Evolutionary conservation across 306 rosid genomes (phyloP), one percentile per base, ranked within the genome.

Genomic region (Albizia julibrissin): DNA sequence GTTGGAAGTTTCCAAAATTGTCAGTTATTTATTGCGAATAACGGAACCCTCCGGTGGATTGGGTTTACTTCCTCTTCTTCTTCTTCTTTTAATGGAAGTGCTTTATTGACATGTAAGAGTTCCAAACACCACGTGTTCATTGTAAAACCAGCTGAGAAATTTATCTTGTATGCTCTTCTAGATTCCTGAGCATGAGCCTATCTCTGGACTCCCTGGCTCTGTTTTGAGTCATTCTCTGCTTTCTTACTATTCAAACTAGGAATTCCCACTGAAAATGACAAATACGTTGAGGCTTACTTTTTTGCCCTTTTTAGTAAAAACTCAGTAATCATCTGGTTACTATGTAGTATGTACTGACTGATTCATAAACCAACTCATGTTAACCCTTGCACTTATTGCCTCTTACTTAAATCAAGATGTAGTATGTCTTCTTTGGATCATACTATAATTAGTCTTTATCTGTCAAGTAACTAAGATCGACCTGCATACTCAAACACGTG

Each of bases 1-100:
- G 18, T 46, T 65, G 62, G 72, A 65, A 65, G 22, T 44, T 77
- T 77, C 61, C 64, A 61, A 61, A 61, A 40, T 26, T n/a, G 26
- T 64, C 21, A 27, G 4, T 46, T n/a, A 46, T 31, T 65, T 37
- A 37, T 37, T 8, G 1, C 6, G 40, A 37, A 37, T 37, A 37
- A 37, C 40, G 5, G 40, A 37, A 37, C 8, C 5, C 8, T 37
- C 40, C 40, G 8, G 40, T 37, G 8, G 40, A 37, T 37, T 37
- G 40, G 40, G 40, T 37, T 37, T 5, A 6, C 59, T 52, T 8
- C 2, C 22, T 21, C 61, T 2, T 56, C 65, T 3, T 58, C 65
- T 3, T 58, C 65, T 8, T 58, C 65, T 10, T 22, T 24, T 58
- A 58, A 22, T 58, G 65, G 31, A 58, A 62, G 69, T 12, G 21